A percentile compares a stretch with the other conserved stretches of the same genome.
phyloP scores from a whole-genome alignment of 2,329 filamentous ascomycete species.

The Pyrenophora tritici-repentis region DNA sequence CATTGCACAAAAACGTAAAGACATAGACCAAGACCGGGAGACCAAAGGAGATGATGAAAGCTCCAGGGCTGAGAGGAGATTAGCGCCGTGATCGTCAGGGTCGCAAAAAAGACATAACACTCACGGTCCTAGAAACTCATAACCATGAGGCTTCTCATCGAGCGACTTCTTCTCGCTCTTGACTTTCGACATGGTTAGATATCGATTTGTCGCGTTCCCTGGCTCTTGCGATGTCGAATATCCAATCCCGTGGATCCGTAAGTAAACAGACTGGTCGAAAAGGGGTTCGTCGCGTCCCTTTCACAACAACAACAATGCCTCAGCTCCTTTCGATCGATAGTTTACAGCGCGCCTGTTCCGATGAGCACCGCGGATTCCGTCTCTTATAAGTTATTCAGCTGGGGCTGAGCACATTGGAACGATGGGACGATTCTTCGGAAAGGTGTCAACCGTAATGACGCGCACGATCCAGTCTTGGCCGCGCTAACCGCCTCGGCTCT shows the following conservation, averaged over 20 bases:
- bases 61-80: slow-evolving; percentile 66
- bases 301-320: slow-evolving; percentile 4
- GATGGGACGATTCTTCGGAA: slow-evolving; percentile 24
- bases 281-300: slow-evolving; percentile 18
- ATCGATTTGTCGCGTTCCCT: slow-evolving; percentile 4
- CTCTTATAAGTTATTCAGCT: slow-evolving; percentile 15
- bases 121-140: slow-evolving; percentile 50
- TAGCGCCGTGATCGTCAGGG: slow-evolving; percentile 10
- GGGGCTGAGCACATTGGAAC: slow-evolving; percentile 18
- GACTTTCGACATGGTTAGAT: slow-evolving; percentile 33
- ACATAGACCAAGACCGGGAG: slow-evolving; percentile 79
- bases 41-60: slow-evolving; percentile 75
- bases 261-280: slow-evolving; percentile 16
- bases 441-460: slow-evolving; percentile 21
- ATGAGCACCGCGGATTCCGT: slow-evolving; percentile 1
- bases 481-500: slow-evolving; percentile 5
- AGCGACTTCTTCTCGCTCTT: slow-evolving; percentile 19
- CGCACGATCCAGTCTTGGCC: slow-evolving; percentile 11
- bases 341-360: slow-evolving; percentile 7
- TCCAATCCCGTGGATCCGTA: not conserved
- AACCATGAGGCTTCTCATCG: slow-evolving; percentile 43
- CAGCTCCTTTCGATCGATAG: not conserved
- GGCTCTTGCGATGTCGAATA: slow-evolving; percentile 1
- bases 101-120: slow-evolving; percentile 14
- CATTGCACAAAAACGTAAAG: slow-evolving; percentile 87